Base-by-base conservation (phyloP, 2,329 filamentous ascomycete genomes). In the Talaromyces piceae region DNA sequence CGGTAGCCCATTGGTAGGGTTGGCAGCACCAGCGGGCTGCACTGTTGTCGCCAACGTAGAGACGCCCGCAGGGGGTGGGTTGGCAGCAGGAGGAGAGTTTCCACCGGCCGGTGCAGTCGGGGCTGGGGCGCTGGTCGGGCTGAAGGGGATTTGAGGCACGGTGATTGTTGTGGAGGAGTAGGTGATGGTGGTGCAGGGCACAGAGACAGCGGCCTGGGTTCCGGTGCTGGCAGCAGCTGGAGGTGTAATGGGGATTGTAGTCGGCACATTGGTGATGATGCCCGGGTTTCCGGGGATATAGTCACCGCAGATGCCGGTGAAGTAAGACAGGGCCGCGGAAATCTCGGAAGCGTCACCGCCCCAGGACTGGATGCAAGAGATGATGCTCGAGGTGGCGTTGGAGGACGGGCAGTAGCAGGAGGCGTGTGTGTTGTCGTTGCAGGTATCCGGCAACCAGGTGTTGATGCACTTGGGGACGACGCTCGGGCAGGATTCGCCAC, bases 391-490 rank as follows among this genome's bases (percentile, higher is more conserved):
- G 65, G 90, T 87, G 72, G 93, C 91, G 50, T 81, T 74, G 54
- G 78, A 69, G 65, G 86, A 80, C 60, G 87, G 86, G 82, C 91
- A 97, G 84, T 88, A 95, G 82, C 91, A 97, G 58, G 73, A 71
- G 54, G 78, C 73, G 65, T 95, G 88, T 41, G 86, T 84, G 83
- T 95, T 95, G 74, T 88, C 83, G 61, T 78, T 78, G 81, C 91
- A 97, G 65, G 80, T 75, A 47, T 86, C 80, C 9, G 68, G 58
- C 63, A 95, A 73, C 88, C 89, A 96, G 63, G 90, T 94, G 80
- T 91, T 93, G 73, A 97, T 75, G 77, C 91, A 97, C 65, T 82
- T 82, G 57, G 91, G 91, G 46, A 96, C 84, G 45, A 91, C 80
- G 23, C 76, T 72, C 52, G 90, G 89, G 72, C 82, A 74, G 26